These are phyloP conservation scores for Akanthomyces muscarius DNA, from an alignment of 2,329 filamentous ascomycete species.

Conservation along the genomic window DNA sequence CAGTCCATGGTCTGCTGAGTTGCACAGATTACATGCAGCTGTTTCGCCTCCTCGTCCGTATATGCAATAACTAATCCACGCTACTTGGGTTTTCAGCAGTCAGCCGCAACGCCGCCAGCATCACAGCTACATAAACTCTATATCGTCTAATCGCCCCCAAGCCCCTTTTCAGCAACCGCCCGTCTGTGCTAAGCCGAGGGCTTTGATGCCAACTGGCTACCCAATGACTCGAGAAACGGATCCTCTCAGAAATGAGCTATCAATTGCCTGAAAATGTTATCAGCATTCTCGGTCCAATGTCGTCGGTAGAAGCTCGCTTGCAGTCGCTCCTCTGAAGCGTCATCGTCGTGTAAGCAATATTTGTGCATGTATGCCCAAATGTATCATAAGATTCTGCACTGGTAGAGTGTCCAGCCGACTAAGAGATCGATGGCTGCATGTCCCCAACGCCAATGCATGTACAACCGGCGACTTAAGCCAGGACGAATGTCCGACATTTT, in stretches of 20 bases:
- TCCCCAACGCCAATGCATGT: background rate
- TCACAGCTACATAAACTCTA: background rate
- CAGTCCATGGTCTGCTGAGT: background rate
- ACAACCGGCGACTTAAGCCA: background rate
- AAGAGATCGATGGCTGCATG: conserved; percentile 1
- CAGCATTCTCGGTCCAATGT: background rate
- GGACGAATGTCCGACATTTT: background rate
- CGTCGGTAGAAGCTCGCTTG: background rate
- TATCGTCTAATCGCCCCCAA: background rate
- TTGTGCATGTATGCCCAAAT: background rate
- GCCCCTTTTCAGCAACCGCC: background rate
- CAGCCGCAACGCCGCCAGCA: background rate
- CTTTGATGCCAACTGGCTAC: background rate
- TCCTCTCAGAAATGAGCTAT: background rate
- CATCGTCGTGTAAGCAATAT: too few relatives aligned
- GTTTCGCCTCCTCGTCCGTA: background rate
- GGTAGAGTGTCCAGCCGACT: background rate
- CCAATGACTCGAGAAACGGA: background rate
- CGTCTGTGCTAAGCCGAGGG: background rate
- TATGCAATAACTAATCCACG: background rate
- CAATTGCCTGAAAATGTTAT: background rate
- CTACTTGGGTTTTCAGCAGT: background rate
- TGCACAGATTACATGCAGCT: background rate
- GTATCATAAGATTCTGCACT: too few relatives aligned
- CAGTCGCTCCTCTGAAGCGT: too few relatives aligned